Evolutionary conservation across 2,329 filamentous ascomycete species (phyloP).

Genomic region (Xylariaceae sp.): DNA sequence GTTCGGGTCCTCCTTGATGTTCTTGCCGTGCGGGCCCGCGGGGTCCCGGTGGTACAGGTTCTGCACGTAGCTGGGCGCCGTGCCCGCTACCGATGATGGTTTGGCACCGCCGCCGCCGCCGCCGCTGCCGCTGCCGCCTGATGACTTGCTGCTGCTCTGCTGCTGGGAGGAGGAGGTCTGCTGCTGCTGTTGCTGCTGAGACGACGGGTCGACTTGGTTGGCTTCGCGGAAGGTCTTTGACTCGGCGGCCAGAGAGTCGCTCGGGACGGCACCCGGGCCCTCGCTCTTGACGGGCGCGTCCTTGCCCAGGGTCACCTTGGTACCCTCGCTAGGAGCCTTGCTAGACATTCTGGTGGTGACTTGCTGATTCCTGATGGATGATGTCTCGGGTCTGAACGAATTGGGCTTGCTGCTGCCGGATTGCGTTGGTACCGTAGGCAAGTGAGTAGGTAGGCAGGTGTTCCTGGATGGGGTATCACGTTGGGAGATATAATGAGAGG

Average conservation of each 20-base stretch:
- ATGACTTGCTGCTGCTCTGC: slow-evolving; percentile 1
- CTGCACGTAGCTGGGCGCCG: slow-evolving; percentile 32
- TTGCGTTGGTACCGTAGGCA: background rate
- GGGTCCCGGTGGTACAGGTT: slow-evolving; percentile 25
- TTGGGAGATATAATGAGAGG: too few relatives aligned
- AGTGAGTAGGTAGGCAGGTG: background rate
- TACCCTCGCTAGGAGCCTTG: slow-evolving; percentile 21
- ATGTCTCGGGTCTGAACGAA: background rate
- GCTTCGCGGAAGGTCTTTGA: slow-evolving; percentile 45
- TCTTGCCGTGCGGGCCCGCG: slow-evolving; percentile 35
- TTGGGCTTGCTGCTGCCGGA: background rate
- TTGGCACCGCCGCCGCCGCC: slow-evolving; percentile 1
- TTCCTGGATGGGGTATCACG: too few relatives aligned
- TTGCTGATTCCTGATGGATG: background rate
- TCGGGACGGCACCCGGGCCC: slow-evolving; percentile 53
- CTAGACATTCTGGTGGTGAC: slow-evolving; percentile 13
- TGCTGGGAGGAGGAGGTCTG: background rate
- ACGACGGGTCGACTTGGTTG: slow-evolving; percentile 48
- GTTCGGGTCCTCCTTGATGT: slow-evolving; percentile 29
- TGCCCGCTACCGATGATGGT: too few relatives aligned
- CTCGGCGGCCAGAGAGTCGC: slow-evolving; percentile 70
- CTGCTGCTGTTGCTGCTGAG: slow-evolving; percentile 10
- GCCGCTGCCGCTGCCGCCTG: slow-evolving; percentile 28
- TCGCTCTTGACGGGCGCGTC: slow-evolving; percentile 49
- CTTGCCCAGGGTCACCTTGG: slow-evolving; percentile 38